Conservation (phyloP, 176 grass and related monocot genomes). For the Oryza longistaminata region DNA sequence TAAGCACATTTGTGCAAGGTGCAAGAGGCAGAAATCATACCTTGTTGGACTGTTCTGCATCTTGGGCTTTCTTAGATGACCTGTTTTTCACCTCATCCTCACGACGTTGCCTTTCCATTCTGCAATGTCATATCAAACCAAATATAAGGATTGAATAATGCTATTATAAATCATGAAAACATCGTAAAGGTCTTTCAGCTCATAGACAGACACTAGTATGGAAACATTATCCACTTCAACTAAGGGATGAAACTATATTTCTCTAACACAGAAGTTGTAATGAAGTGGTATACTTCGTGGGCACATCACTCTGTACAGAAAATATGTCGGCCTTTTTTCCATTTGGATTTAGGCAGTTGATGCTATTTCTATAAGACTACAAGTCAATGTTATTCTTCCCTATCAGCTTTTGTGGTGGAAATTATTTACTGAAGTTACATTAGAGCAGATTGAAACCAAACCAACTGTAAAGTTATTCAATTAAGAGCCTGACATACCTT, state of each 20-base stretch:
- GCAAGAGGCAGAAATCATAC: conserved; percentile 47
- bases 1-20: conserved; percentile 11
- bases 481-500: conserved; percentile 46
- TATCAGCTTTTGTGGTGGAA: conserved; percentile 16
- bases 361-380: neutral
- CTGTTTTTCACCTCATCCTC: conserved; percentile 82
- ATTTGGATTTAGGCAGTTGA: neutral
- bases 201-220: conserved; percentile 1
- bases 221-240: conserved; percentile 18
- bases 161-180: conserved; percentile 14
- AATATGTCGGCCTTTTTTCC: neutral
- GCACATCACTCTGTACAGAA: neutral
- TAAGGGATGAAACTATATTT: neutral
- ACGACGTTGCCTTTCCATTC: conserved; percentile 85
- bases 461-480: conserved; percentile 20
- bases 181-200: neutral
- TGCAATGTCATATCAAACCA: conserved; percentile 38
- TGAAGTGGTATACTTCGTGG: neutral
- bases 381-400: neutral
- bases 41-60: conserved; percentile 71
- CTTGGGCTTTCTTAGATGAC: conserved; percentile 85
- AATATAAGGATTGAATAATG: conserved; percentile 14
- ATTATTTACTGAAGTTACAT: conserved; percentile 16
- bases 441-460: conserved; percentile 16
- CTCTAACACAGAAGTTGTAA: neutral